These are phyloP conservation scores for Trichaptum fuscoviolaceum DNA, from an alignment of 768 basidiomycete genomes.

Conservation along the genomic window DNA sequence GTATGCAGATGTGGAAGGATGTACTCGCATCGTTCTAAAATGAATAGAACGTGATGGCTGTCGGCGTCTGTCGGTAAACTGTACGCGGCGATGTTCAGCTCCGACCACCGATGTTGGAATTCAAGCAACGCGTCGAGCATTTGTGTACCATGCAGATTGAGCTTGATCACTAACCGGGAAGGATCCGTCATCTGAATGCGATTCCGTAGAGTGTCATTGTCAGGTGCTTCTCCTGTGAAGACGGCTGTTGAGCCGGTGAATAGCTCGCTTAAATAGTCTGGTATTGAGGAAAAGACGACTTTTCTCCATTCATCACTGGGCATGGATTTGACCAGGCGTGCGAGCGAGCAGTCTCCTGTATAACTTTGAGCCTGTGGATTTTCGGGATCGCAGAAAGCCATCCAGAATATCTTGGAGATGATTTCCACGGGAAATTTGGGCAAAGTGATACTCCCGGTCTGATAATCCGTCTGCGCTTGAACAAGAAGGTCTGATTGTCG, in stretches of 20 bases:
- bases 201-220: background rate
- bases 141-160: background rate
- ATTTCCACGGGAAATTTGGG: background rate
- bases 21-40: background rate
- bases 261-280: background rate
- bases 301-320: background rate
- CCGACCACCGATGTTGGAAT: background rate
- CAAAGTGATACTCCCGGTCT: background rate
- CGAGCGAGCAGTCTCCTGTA: background rate
- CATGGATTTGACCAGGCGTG: background rate
- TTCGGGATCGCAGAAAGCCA: background rate
- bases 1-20: background rate
- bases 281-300: background rate
- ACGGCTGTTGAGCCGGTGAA: background rate
- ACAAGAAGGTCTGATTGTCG: background rate
- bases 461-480: background rate
- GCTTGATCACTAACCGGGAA: background rate
- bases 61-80: background rate
- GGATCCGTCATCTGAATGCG: background rate
- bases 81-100: background rate
- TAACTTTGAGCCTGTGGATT: background rate
- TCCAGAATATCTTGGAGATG: background rate
- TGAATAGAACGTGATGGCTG: background rate
- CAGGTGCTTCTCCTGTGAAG: background rate
- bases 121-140: background rate